Evolutionary conservation across 2,329 filamentous ascomycete genomes (phyloP).

Genomic region (Fusarium pilosicola): DNA sequence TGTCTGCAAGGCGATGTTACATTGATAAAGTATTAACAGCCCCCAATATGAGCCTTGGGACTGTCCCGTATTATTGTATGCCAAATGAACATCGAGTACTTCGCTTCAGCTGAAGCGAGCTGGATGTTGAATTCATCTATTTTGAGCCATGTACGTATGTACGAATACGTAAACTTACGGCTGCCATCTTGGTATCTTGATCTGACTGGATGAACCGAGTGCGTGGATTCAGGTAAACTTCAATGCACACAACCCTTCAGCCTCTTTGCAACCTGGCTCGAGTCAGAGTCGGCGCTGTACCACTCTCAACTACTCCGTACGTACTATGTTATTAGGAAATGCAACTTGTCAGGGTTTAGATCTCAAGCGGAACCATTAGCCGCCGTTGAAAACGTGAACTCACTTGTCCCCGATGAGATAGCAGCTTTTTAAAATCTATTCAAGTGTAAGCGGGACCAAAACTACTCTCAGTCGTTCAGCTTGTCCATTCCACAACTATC

Average conservation of each 20-base stretch:
- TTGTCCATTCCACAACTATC: background rate
- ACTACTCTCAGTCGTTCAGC: background rate
- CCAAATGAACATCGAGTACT: background rate
- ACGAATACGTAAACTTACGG: background rate
- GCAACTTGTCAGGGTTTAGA: background rate
- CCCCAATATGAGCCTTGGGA: background rate
- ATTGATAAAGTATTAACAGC: background rate
- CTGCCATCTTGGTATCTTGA: background rate
- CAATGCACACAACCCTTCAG: background rate
- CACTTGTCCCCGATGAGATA: background rate
- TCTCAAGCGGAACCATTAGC: background rate
- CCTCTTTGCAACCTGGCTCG: background rate
- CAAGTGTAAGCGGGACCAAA: background rate
- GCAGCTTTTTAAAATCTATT: background rate
- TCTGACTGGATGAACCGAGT: background rate
- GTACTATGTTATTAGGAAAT: background rate
- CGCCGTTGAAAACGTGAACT: background rate
- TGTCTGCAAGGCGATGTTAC: background rate
- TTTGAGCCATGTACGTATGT: background rate
- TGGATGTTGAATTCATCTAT: background rate
- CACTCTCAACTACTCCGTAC: background rate
- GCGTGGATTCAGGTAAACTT: background rate
- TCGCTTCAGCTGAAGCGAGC: constrained; percentile 1
- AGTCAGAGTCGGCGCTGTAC: constrained; percentile 7
- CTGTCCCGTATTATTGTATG: background rate